Percentiles rank a stretch among this genome's conserved stretches.
Conservation (phyloP, 352 stramenopile species). For the Pythium pyrilobum region DNA sequence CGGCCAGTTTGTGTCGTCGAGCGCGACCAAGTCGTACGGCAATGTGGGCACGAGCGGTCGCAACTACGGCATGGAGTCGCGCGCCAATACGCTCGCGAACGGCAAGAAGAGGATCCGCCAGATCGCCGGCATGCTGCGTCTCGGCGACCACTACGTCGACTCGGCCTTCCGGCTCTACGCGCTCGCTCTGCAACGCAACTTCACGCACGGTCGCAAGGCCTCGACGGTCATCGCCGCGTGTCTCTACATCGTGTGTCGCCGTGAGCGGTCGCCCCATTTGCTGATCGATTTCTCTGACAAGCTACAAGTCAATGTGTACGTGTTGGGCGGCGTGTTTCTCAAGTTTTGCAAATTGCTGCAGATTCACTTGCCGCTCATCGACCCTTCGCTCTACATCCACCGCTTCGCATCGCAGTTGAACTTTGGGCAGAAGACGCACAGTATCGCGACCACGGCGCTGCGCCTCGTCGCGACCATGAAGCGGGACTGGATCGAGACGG, state of each 20-base stretch:
- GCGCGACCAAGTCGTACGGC: slow-evolving; percentile 88
- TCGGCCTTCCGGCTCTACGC: slow-evolving; percentile 95
- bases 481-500: slow-evolving; percentile 98
- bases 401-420: slow-evolving; percentile 98
- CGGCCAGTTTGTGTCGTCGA: slow-evolving; percentile 94
- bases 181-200: slow-evolving; percentile 96
- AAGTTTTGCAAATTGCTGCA: slow-evolving; percentile 93
- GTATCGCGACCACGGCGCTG: slow-evolving; percentile 93
- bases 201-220: slow-evolving; percentile 94
- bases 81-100: slow-evolving; percentile 95
- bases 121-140: slow-evolving; percentile 90
- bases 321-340: slow-evolving; percentile 81
- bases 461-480: slow-evolving; percentile 97
- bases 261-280: slow-evolving; percentile 97
- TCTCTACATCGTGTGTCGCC: slow-evolving; percentile 98
- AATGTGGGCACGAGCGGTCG: slow-evolving; percentile 81
- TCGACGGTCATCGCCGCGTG: slow-evolving; percentile 96
- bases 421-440: slow-evolving; percentile 91
- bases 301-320: slow-evolving; percentile 93
- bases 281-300: slow-evolving; percentile 99
- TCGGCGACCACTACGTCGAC: slow-evolving; percentile 95
- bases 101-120: slow-evolving; percentile 92
- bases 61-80: slow-evolving; percentile 93
- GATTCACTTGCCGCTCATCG: slow-evolving; percentile 97
- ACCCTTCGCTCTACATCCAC: slow-evolving; percentile 98